A percentile compares a stretch with the other conserved stretches of the same genome.
Conservation (phyloP, 2,329 filamentous ascomycete species). For the Calonectria naviculata region DNA sequence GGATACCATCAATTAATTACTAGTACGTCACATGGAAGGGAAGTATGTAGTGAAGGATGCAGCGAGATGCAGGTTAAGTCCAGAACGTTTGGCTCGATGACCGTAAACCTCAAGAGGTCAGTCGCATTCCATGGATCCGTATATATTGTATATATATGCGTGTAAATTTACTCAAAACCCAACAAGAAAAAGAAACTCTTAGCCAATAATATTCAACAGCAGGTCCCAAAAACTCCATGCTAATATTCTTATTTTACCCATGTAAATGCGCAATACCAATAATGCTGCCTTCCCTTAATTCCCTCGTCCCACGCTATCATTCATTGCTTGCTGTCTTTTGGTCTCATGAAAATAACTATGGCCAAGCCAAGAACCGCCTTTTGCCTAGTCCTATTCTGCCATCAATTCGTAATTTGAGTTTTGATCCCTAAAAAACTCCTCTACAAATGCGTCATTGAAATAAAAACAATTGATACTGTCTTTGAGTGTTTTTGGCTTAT, state of each 20-base stretch:
- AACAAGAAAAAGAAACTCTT: background rate
- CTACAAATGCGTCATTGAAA: constrained; percentile 28
- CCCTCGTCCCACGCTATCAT: background rate
- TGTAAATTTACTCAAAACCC: background rate
- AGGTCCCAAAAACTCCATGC: constrained; percentile 19
- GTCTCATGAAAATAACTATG: background rate
- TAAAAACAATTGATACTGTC: constrained; percentile 1
- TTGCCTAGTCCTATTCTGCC: background rate
- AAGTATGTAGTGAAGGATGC: background rate
- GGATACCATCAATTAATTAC: too few relatives aligned
- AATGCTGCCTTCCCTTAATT: background rate
- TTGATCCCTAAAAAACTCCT: constrained; percentile 19
- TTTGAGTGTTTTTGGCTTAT: background rate
- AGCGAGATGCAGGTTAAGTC: too few relatives aligned
- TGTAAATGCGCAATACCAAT: constrained; percentile 21
- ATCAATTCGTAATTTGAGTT: background rate
- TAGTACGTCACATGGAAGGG: background rate
- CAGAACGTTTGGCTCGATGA: background rate
- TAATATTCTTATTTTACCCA: constrained; percentile 15
- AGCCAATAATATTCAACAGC: background rate
- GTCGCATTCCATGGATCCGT: background rate
- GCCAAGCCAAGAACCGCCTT: background rate
- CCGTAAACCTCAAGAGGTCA: background rate
- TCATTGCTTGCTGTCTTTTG: background rate
- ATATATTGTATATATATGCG: background rate